Evolutionary conservation across 495 filamentous ascomycete species (phyloP), one percentile per base, ranked within the genome.

Genomic region (Annulohypoxylon maeteangense): DNA sequence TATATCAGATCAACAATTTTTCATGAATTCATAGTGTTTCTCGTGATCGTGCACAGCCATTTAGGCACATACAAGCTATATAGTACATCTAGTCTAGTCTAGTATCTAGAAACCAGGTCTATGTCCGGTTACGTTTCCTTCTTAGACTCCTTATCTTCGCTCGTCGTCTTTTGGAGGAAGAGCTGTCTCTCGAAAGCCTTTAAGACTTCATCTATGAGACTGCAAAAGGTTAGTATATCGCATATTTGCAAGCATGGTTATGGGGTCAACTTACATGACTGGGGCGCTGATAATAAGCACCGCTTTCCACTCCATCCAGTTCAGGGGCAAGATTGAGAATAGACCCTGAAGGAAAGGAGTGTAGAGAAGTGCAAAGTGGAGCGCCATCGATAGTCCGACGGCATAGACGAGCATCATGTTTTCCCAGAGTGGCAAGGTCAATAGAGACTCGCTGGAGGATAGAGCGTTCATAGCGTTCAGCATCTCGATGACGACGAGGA

Each of bases 401-500:
- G 96, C 96, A 72, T 97, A 97, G 62, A 99, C 90, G 7, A 99
- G 87, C 86, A 95, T 93, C 89, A 97, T 93, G 82, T 99, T 99
- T 75, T 95, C 87, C 94, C 93, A 96, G 25, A 99, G 82, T 16
- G 93, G 94, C 68, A 98, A 89, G 10, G 95, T 98, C 31, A 99
- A 81, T 2, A 99, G 90, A 4, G 93, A 97, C 80, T 98, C 96
- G 80, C 92, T 95, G 7, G 93, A 96, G 14, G 94, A 97, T 14
- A 99, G 87, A 1, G 95, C 95, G 78, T 99, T 99, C 93, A 99
- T 97, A 64, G 96, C 96, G 81, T 99, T 99, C 72, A 99, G 84
- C 96, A 99, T 99, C 85, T 99, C 96, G 76, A 99, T 98, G 67
- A 97, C 93, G 29, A 99, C 96, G 25, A 99, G 87, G 76, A 91